These are phyloP conservation scores for Phytophthora kernoviae DNA, from an alignment of 352 stramenopile species.

Conservation along the genomic window DNA sequence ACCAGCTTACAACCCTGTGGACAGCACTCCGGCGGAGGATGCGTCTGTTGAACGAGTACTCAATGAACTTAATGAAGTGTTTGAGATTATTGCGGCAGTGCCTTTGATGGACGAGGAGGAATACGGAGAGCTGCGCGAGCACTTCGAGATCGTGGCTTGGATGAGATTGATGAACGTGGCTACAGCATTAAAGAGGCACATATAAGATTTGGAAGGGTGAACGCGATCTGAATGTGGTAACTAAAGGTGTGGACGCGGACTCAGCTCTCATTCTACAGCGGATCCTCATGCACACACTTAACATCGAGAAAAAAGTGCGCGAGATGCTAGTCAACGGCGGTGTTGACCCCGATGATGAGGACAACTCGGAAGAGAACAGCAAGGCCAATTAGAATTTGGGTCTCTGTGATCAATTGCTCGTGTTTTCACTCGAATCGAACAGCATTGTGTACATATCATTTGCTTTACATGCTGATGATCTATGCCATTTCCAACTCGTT, in stretches of 20 bases:
- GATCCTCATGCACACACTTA: slow-evolving; percentile 71
- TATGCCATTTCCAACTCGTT: not conserved
- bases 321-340: slow-evolving; percentile 44
- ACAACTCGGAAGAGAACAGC: slow-evolving; percentile 13
- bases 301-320: slow-evolving; percentile 66
- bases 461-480: not conserved
- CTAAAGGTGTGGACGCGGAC: slow-evolving; percentile 54
- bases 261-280: slow-evolving; percentile 77
- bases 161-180: slow-evolving; percentile 68
- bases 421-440: no score
- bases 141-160: slow-evolving; percentile 69
- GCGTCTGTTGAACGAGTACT: slow-evolving; percentile 64
- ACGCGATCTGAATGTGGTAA: slow-evolving; percentile 57
- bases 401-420: slow-evolving; percentile 3
- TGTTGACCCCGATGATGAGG: slow-evolving; percentile 17
- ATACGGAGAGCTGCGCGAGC: slow-evolving; percentile 57
- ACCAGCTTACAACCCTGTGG: slow-evolving; percentile 60
- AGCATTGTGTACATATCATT: not conserved
- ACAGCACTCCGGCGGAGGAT: slow-evolving; percentile 41
- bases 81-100: slow-evolving; percentile 74
- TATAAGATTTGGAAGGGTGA: slow-evolving; percentile 72
- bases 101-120: slow-evolving; percentile 75
- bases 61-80: slow-evolving; percentile 66
- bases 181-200: slow-evolving; percentile 61
- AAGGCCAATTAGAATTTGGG: slow-evolving; percentile 8